Base-by-base conservation (phyloP, 169 alveolate species). In the Eimeria necatrix region DNA sequence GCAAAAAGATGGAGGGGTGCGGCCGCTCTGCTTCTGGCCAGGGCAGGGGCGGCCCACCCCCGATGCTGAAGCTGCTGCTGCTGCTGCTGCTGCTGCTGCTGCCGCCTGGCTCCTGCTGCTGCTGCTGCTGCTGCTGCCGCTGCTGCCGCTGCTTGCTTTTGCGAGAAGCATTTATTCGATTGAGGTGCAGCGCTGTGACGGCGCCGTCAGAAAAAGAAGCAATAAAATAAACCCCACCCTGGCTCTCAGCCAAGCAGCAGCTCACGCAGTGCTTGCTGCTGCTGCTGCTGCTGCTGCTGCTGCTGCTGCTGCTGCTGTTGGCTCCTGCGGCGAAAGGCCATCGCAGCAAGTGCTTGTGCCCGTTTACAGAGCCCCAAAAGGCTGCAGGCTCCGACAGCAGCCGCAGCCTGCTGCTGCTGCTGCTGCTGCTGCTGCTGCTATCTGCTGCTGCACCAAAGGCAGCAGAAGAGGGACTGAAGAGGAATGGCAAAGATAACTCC, bases 211-310 rank as follows among this genome's bases (percentile, higher is more conserved):
- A 89, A 4, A 70, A 71, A n/a, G 88, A 70, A 56, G 80, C 51
- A 16, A 89, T 89, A 41, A 89, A 81, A 52, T 59, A 89, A 2
- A 89, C 89, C 16, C 88, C 73, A 8, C 94, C 94, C 14, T 73
- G 76, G 24, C 88, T 59, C 78, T 89, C 94, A 41, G 78, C 94
- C n/a, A 89, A 48, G 64, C 94, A 89, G 76, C 94, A 89, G 52
- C 84, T 51, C 60, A 89, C 46, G 61, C 86, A 76, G 26, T 64
- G 76, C 41, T 9, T 64, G 14, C 76, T 64, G 76, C 41, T 64
- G 76, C 26, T 64, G 76, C 76, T 64, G 76, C 76, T 9, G 76
- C 76, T 64, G 76, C 76, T n/a, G 20, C 26, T 20, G 76, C 76
- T 64, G 76, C 76, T 64, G 76, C 76, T n/a, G 76, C 32, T n/a